phyloP scores from a whole-genome alignment of 176 grass and related monocot species.

The Aegilops tauschii region DNA sequence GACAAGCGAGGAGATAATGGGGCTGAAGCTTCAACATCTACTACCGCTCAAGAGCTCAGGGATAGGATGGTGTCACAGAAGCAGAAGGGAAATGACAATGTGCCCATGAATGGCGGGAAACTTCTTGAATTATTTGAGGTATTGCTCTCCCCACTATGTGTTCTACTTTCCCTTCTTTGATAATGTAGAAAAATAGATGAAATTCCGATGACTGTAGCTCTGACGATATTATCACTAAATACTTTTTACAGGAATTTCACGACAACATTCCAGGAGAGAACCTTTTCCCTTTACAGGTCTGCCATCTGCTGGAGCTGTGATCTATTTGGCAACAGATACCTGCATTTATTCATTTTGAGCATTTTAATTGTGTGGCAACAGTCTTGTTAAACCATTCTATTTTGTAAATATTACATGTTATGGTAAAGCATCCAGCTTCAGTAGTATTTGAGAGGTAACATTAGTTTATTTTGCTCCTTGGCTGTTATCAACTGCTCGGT shows the following conservation, averaged over 20 bases:
- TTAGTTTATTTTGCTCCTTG: conserved; percentile 1
- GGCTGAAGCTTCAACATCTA: conserved; percentile 79
- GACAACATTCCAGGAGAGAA: conserved; percentile 59
- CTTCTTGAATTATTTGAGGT: conserved; percentile 81
- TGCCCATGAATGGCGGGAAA: conserved; percentile 60
- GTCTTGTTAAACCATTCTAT: background rate
- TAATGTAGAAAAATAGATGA: conserved; percentile 2
- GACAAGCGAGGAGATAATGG: conserved; percentile 53
- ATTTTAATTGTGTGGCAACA: background rate
- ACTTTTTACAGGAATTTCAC: conserved; percentile 60
- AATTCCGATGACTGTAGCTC: conserved; percentile 10
- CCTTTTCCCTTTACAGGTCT: conserved; percentile 84
- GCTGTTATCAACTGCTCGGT: background rate
- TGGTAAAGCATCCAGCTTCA: background rate
- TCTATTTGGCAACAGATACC: conserved; percentile 1
- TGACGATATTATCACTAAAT: conserved; percentile 14
- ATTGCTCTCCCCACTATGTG: conserved; percentile 32
- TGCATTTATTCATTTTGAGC: conserved; percentile 13
- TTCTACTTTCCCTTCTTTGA: conserved; percentile 12
- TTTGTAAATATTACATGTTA: conserved; percentile 5
- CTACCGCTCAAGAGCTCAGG: conserved; percentile 52
- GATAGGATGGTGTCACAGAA: conserved; percentile 71
- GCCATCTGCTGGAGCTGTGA: conserved; percentile 23
- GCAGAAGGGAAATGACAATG: conserved; percentile 60
- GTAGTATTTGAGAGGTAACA: background rate